These are phyloP conservation scores for Zopfochytrium polystomum DNA, from an alignment of 371 early-diverging fungal species.

Conservation along the genomic window DNA sequence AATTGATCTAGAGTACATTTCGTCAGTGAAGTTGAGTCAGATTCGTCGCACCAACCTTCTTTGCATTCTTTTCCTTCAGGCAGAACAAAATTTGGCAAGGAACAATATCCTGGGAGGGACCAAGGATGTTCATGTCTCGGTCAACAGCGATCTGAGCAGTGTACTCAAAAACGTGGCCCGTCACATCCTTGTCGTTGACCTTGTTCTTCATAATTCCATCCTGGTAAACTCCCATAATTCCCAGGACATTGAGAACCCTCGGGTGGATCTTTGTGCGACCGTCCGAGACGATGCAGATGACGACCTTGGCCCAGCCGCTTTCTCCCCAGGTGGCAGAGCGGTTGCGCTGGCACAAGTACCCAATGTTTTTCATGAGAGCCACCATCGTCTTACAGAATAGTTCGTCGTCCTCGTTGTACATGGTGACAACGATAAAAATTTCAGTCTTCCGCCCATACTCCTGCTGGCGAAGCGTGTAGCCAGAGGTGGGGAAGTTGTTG, in stretches of 20 bases:
- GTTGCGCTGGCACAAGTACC: slow-evolving; percentile 74
- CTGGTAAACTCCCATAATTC: slow-evolving; percentile 85
- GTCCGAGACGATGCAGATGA: slow-evolving; percentile 71
- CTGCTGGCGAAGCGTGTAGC: slow-evolving; percentile 77
- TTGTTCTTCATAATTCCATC: slow-evolving; percentile 67
- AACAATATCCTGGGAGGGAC: slow-evolving; percentile 45
- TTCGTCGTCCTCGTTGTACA: slow-evolving; percentile 81
- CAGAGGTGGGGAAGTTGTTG: slow-evolving; percentile 66
- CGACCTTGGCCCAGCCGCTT: slow-evolving; percentile 87
- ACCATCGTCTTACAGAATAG: slow-evolving; percentile 79
- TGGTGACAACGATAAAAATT: slow-evolving; percentile 72
- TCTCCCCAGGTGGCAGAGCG: slow-evolving; percentile 83
- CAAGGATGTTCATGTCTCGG: slow-evolving; percentile 49
- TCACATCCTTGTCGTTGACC: slow-evolving; percentile 45
- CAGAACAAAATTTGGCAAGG: slow-evolving; percentile 90
- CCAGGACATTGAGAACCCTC: slow-evolving; percentile 75
- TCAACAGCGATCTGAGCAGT: slow-evolving; percentile 82
- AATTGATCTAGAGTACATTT: slow-evolving; percentile 93
- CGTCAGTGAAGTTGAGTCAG: no score
- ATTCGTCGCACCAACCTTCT: slow-evolving; percentile 35
- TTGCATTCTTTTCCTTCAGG: slow-evolving; percentile 66
- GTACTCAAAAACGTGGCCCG: slow-evolving; percentile 88
- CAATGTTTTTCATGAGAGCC: slow-evolving; percentile 71
- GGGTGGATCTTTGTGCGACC: slow-evolving; percentile 61
- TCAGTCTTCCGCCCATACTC: slow-evolving; percentile 79